Percentiles rank a stretch among this genome's conserved stretches.
These are phyloP conservation scores for Pleurotus pulmonarius DNA, from an alignment of 768 basidiomycete genomes.

Conservation along the genomic window DNA sequence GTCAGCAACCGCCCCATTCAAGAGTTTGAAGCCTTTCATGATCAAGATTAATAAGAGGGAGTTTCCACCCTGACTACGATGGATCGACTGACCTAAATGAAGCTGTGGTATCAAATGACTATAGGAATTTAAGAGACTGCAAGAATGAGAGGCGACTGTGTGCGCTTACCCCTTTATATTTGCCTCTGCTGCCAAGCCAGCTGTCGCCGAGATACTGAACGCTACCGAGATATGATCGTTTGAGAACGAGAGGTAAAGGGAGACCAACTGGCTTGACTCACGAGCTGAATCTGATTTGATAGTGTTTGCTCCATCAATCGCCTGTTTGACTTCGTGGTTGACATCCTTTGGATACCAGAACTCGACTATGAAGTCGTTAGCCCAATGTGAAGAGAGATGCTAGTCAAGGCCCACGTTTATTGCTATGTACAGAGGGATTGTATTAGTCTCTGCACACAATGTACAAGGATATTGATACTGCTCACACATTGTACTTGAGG, in stretches of 20 bases:
- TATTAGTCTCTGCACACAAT: background rate
- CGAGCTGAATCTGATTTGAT: background rate
- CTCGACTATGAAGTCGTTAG: background rate
- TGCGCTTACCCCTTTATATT: background rate
- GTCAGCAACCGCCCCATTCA: background rate
- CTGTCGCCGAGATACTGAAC: background rate
- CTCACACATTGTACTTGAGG: constrained; percentile 3
- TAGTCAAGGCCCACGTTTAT: background rate
- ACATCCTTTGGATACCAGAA: constrained; percentile 5
- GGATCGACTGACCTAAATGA: background rate
- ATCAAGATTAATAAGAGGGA: background rate
- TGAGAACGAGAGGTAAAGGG: no score
- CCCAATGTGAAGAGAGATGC: no score
- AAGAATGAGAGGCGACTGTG: background rate
- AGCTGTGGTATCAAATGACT: constrained; percentile 1
- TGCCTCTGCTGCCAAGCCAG: background rate
- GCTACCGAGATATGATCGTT: background rate
- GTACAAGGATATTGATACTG: background rate
- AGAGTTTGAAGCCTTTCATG: background rate
- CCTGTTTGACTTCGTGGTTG: background rate
- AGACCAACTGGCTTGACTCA: no score
- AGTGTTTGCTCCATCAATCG: background rate
- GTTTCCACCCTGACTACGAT: background rate
- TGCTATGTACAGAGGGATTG: background rate
- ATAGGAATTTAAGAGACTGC: background rate